A percentile compares a stretch with the other conserved stretches of the same genome.
phyloP scores from a whole-genome alignment of 2,329 filamentous ascomycete species.

The Phaeosphaeriaceae sp. region DNA sequence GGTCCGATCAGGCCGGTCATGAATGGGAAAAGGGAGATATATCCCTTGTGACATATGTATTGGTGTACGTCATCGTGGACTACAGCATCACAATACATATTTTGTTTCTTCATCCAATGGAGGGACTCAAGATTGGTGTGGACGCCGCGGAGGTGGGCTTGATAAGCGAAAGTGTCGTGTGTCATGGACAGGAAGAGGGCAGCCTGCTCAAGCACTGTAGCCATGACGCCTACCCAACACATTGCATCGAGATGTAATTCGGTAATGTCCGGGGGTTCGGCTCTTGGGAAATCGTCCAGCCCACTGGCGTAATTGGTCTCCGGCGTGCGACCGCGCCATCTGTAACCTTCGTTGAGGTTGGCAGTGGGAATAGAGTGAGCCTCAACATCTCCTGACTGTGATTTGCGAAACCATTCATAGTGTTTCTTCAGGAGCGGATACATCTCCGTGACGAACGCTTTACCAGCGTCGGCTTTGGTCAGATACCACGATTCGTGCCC shows the following conservation, averaged over 20 bases:
- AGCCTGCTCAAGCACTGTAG: conserved; percentile 76
- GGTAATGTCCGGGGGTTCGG: conserved; percentile 87
- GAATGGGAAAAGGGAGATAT: conserved; percentile 90
- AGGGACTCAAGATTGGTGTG: conserved; percentile 83
- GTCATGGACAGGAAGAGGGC: conserved; percentile 72
- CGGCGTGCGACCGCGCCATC: conserved; percentile 87
- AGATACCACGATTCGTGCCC: conserved; percentile 64
- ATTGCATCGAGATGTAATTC: conserved; percentile 93
- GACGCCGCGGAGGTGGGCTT: conserved; percentile 73
- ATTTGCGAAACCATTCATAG: conserved; percentile 91
- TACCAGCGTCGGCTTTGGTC: conserved; percentile 67
- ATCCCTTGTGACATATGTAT: conserved; percentile 91
- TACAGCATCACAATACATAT: conserved; percentile 88
- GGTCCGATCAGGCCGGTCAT: conserved; percentile 77
- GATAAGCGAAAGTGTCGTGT: conserved; percentile 75
- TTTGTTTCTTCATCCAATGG: conserved; percentile 83
- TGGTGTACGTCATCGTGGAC: conserved; percentile 84
- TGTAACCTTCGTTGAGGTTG: conserved; percentile 75
- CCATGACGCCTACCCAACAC: conserved; percentile 96
- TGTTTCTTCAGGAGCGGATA: conserved; percentile 89
- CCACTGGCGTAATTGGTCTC: conserved; percentile 86
- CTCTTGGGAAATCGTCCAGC: conserved; percentile 90
- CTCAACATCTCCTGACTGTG: conserved; percentile 75
- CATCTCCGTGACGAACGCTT: conserved; percentile 72
- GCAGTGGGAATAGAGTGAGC: conserved; percentile 31